phyloP scores from a whole-genome alignment of 225 moss, liverwort and hornwort genomes.

The Marchantia paleacea region DNA sequence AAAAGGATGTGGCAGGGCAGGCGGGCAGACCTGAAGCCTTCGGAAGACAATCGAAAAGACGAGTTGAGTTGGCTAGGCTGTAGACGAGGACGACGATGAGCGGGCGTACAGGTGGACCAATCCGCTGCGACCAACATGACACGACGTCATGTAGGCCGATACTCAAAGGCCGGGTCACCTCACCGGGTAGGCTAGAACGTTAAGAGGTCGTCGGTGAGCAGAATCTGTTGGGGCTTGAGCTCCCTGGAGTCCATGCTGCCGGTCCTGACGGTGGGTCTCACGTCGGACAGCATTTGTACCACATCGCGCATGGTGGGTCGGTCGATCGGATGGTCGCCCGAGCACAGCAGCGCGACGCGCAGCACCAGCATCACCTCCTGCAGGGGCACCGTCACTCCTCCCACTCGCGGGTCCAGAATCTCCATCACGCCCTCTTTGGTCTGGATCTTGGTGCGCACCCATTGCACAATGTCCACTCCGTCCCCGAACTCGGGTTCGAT shows the following conservation, averaged over 20 bases:
- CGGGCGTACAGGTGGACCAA: background rate
- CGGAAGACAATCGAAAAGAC: background rate
- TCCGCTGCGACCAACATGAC: background rate
- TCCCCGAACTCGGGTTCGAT: slow-evolving; percentile 90
- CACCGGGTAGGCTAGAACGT: slow-evolving; percentile 33
- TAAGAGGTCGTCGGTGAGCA: slow-evolving; percentile 34
- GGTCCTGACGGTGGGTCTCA: slow-evolving; percentile 45
- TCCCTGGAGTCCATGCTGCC: slow-evolving; percentile 33
- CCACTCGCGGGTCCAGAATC: slow-evolving; percentile 67
- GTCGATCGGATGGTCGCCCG: slow-evolving; percentile 80
- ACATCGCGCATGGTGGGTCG: slow-evolving; percentile 93
- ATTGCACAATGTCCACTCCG: slow-evolving; percentile 88
- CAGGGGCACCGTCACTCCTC: slow-evolving; percentile 51
- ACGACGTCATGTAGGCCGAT: background rate
- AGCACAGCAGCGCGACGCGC: slow-evolving; percentile 80
- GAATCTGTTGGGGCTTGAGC: slow-evolving; percentile 27
- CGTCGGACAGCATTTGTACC: slow-evolving; percentile 86
- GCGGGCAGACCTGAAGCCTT: background rate
- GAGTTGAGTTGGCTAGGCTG: no score
- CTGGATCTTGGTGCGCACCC: slow-evolving; percentile 88
- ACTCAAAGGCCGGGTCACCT: background rate
- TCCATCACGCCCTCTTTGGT: slow-evolving; percentile 73
- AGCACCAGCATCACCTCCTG: slow-evolving; percentile 92
- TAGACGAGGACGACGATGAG: background rate
- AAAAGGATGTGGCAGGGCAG: no score